Evolutionary conservation across 2,329 filamentous ascomycete genomes (phyloP).

Genomic region (Magnaporthales sp.): DNA sequence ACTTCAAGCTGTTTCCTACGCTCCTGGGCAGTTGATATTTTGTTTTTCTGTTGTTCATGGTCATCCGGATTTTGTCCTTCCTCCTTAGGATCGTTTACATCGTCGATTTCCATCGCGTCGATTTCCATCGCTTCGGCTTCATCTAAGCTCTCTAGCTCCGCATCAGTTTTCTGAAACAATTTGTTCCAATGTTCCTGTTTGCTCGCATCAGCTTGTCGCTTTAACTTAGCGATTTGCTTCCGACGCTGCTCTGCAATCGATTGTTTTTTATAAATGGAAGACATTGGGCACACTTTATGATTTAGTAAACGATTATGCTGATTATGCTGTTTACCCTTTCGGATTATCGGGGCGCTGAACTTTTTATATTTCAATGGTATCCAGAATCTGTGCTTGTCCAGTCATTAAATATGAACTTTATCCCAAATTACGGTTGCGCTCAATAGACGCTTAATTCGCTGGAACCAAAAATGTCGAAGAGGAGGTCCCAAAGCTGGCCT

Average conservation of each 20-base stretch:
- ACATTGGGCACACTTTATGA: neutral
- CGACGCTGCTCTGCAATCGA: too few species aligned
- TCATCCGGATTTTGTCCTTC: too few species aligned
- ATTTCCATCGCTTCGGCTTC: neutral
- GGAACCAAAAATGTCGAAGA: neutral
- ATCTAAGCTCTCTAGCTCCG: neutral
- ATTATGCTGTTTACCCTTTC: neutral
- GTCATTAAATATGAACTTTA: neutral
- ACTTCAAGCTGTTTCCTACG: too few species aligned
- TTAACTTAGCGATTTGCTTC: neutral
- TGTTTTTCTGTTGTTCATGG: too few species aligned
- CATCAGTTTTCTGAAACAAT: neutral
- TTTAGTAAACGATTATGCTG: too few species aligned
- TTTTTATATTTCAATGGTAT: neutral
- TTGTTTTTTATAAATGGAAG: neutral
- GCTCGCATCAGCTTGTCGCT: neutral
- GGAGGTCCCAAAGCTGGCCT: neutral
- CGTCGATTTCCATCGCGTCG: too few species aligned
- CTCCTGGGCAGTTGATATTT: too few species aligned
- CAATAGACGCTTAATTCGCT: neutral
- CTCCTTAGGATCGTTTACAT: too few species aligned
- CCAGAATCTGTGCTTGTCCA: neutral
- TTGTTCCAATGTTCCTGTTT: neutral
- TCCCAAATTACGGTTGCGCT: neutral
- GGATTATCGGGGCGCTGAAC: neutral